Evolutionary conservation across 768 basidiomycete species (phyloP).

Genomic region (Boletus huronensis): DNA sequence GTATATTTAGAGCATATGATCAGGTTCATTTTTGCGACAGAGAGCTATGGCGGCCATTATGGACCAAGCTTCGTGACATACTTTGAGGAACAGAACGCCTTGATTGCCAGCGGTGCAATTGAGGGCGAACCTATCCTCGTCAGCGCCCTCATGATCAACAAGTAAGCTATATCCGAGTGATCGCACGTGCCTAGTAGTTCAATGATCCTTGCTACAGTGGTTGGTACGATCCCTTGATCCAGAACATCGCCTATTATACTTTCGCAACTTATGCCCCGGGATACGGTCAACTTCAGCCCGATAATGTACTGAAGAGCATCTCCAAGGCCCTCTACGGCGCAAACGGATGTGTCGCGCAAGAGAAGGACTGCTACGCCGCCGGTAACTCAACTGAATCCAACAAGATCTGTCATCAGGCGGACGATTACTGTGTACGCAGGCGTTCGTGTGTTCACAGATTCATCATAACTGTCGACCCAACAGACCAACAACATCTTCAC

Average conservation of each 20-base stretch:
- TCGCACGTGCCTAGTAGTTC: not conserved
- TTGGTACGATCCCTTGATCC: constrained; percentile 64
- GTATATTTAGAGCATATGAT: not conserved
- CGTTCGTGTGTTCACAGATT: not conserved
- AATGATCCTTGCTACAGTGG: constrained; percentile 37
- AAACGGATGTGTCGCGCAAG: constrained; percentile 53
- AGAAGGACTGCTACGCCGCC: constrained; percentile 54
- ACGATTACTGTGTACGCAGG: constrained; percentile 53
- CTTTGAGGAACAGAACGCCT: constrained; percentile 58
- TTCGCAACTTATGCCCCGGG: constrained; percentile 63
- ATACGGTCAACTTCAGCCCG: constrained; percentile 58
- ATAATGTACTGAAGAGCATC: constrained; percentile 43
- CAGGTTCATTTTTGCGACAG: constrained; percentile 62
- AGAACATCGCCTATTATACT: constrained; percentile 56
- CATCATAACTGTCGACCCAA: not conserved
- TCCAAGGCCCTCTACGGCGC: constrained; percentile 45
- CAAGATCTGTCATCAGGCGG: constrained; percentile 47
- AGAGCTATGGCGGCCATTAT: constrained; percentile 69
- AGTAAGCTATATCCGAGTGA: constrained; percentile 31
- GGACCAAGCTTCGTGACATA: constrained; percentile 62
- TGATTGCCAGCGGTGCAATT: constrained; percentile 43
- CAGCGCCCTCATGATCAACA: constrained; percentile 63
- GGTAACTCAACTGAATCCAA: constrained; percentile 45
- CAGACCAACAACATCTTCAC: constrained; percentile 46
- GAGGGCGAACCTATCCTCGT: constrained; percentile 51